Evolutionary conservation across 2,329 filamentous ascomycete genomes (phyloP).

Genomic region (Fusarium armeniacum): DNA sequence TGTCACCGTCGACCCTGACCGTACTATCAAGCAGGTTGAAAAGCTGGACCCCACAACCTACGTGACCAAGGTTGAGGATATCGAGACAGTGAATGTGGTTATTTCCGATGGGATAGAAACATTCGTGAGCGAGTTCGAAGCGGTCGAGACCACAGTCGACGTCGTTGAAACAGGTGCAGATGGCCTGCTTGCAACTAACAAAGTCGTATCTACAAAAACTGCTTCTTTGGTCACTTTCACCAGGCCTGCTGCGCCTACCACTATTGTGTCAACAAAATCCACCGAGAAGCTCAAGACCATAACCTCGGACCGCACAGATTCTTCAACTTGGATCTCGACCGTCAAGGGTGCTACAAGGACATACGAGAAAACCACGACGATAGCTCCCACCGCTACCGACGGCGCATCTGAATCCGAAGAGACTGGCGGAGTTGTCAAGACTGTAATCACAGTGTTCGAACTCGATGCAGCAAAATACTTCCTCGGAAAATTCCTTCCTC

Average conservation of each 20-base stretch:
- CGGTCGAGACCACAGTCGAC: conserved; percentile 31
- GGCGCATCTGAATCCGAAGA: conserved; percentile 11
- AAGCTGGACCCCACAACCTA: conserved; percentile 42
- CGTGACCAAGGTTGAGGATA: conserved; percentile 37
- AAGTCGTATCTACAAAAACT: conserved; percentile 31
- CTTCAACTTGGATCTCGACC: conserved; percentile 42
- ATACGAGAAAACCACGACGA: conserved; percentile 31
- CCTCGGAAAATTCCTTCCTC: conserved; percentile 60
- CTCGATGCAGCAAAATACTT: conserved; percentile 54
- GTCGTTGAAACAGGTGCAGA: conserved; percentile 29
- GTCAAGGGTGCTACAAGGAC: conserved; percentile 42
- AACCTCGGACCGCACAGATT: conserved; percentile 36
- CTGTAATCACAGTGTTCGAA: conserved; percentile 33
- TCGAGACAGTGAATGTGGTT: conserved; percentile 40
- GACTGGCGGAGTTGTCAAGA: conserved; percentile 27
- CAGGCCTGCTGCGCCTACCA: conserved; percentile 32
- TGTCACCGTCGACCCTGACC: conserved; percentile 39
- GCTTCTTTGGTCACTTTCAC: conserved; percentile 35
- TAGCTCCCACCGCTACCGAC: conserved; percentile 32
- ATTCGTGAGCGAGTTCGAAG: conserved; percentile 30
- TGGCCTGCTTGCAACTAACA: conserved; percentile 31
- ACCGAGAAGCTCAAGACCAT: conserved; percentile 36
- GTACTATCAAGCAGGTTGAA: conserved; percentile 45
- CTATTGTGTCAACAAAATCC: conserved; percentile 32
- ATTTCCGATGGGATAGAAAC: conserved; percentile 29